These are phyloP conservation scores for Leishmania guyanensis DNA, from an alignment of 208 protist genomes.

Conservation along the genomic window DNA sequence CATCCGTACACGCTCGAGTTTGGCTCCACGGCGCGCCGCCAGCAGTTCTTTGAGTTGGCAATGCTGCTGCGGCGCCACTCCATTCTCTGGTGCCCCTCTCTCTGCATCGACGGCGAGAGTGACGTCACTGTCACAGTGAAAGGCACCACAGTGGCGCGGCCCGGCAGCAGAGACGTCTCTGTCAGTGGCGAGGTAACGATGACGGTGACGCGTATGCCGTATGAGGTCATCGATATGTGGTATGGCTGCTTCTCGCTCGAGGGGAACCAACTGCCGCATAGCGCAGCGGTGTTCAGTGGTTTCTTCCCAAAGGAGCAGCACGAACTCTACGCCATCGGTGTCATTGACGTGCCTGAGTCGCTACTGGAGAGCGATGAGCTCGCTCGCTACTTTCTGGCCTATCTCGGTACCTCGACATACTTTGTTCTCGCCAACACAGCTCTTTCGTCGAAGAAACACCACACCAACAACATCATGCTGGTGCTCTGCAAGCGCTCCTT, in stretches of 20 bases:
- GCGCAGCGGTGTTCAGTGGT: constrained; percentile 52
- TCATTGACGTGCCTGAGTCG: constrained; percentile 53
- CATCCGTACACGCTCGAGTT: constrained; percentile 81
- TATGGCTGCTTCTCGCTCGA: constrained; percentile 79
- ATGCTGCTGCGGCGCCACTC: constrained; percentile 63
- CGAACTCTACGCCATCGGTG: constrained; percentile 76
- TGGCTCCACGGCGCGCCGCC: constrained; percentile 44
- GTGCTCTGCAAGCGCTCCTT: constrained; percentile 68
- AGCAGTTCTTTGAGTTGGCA: constrained; percentile 76
- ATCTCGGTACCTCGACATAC: constrained; percentile 49
- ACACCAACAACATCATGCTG: constrained; percentile 54
- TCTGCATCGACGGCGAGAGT: constrained; percentile 60
- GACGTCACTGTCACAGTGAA: constrained; percentile 62
- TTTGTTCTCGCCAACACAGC: constrained; percentile 59
- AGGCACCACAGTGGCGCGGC: constrained; percentile 71
- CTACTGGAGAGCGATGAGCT: constrained; percentile 56
- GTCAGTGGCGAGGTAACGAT: constrained; percentile 60
- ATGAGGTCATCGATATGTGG: constrained; percentile 85
- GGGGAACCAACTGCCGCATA: constrained; percentile 43
- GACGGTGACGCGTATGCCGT: constrained; percentile 71
- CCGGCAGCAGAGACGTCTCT: constrained; percentile 15
- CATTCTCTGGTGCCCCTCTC: constrained; percentile 76
- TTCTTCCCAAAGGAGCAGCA: constrained; percentile 71
- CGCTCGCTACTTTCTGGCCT: constrained; percentile 54
- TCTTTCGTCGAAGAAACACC: constrained; percentile 36